These are phyloP conservation scores for Septoria linicola DNA, from an alignment of 2,329 filamentous ascomycete species.

Conservation along the genomic window DNA sequence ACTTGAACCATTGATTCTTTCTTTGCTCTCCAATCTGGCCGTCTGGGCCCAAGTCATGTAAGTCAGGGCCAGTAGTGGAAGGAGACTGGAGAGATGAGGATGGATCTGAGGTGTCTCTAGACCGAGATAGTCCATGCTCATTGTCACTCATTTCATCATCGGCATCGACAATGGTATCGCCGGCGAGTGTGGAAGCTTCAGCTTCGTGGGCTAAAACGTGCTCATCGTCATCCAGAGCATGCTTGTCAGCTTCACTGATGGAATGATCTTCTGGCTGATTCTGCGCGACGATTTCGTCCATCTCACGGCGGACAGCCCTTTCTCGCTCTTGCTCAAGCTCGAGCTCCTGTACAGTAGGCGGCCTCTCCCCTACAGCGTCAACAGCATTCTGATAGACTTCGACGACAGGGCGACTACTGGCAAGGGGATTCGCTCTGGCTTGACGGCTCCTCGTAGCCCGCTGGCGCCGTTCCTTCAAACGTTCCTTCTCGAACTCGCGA, in stretches of 20 bases:
- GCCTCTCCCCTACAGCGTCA: slow-evolving; percentile 66
- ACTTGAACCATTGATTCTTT: slow-evolving; percentile 89
- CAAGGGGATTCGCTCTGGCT: slow-evolving; percentile 81
- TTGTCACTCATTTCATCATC: slow-evolving; percentile 64
- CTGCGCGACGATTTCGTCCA: slow-evolving; percentile 22
- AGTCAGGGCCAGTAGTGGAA: slow-evolving; percentile 56
- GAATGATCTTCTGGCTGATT: slow-evolving; percentile 25
- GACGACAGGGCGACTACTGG: slow-evolving; percentile 91
- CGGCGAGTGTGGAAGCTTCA: slow-evolving; percentile 3
- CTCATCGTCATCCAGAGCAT: slow-evolving; percentile 13
- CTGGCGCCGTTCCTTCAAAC: slow-evolving; percentile 79
- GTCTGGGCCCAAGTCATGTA: slow-evolving; percentile 54
- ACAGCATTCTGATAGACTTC: slow-evolving; percentile 93
- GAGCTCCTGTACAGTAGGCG: slow-evolving; percentile 8
- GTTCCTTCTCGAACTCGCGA: slow-evolving; percentile 92
- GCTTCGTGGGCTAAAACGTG: slow-evolving; percentile 1
- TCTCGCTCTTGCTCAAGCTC: slow-evolving; percentile 14
- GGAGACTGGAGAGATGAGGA: slow-evolving; percentile 48
- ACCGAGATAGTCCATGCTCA: slow-evolving; percentile 71
- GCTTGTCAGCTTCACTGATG: slow-evolving; percentile 13
- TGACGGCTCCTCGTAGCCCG: slow-evolving; percentile 72
- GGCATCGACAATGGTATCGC: slow-evolving; percentile 42
- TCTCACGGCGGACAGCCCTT: slow-evolving; percentile 14
- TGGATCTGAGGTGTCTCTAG: slow-evolving; percentile 46
- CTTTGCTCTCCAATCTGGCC: slow-evolving; percentile 87